These are phyloP conservation scores for Rhizopogon roseolus DNA, from an alignment of 768 basidiomycete species.

Conservation along the genomic window DNA sequence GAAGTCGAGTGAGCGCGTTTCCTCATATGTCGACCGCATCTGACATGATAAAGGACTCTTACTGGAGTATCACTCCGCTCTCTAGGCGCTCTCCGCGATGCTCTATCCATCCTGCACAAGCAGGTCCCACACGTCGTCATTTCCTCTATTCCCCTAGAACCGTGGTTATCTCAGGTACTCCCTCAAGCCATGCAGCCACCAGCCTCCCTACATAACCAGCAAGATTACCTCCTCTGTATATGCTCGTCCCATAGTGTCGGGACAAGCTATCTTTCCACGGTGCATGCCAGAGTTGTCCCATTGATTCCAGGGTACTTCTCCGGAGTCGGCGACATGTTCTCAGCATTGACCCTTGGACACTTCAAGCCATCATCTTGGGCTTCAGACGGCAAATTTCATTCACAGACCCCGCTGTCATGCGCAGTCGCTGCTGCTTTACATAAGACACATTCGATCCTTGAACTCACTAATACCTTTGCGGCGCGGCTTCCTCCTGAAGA, in stretches of 20 bases:
- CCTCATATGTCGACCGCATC: background rate
- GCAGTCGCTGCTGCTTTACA: constrained; percentile 62
- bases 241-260: constrained; percentile 47
- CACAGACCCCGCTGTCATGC: constrained; percentile 24
- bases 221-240: constrained; percentile 72
- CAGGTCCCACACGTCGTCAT: constrained; percentile 86
- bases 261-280: constrained; percentile 27
- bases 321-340: constrained; percentile 96
- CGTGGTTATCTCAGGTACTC: constrained; percentile 54
- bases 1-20: constrained; percentile 76
- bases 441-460: constrained; percentile 71
- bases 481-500: constrained; percentile 55
- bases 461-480: constrained; percentile 54
- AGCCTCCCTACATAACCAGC: constrained; percentile 12
- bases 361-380: constrained; percentile 37
- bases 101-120: constrained; percentile 72
- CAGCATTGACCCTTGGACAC: constrained; percentile 83
- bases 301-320: constrained; percentile 89
- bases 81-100: constrained; percentile 56
- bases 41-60: constrained; percentile 50
- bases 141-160: constrained; percentile 74
- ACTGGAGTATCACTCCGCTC: constrained; percentile 71
- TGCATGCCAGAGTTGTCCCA: constrained; percentile 71
- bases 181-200: constrained; percentile 36
- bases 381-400: constrained; percentile 5